Base-by-base conservation (phyloP, 2,329 filamentous ascomycete genomes). In the Boeremia lycopersici region DNA sequence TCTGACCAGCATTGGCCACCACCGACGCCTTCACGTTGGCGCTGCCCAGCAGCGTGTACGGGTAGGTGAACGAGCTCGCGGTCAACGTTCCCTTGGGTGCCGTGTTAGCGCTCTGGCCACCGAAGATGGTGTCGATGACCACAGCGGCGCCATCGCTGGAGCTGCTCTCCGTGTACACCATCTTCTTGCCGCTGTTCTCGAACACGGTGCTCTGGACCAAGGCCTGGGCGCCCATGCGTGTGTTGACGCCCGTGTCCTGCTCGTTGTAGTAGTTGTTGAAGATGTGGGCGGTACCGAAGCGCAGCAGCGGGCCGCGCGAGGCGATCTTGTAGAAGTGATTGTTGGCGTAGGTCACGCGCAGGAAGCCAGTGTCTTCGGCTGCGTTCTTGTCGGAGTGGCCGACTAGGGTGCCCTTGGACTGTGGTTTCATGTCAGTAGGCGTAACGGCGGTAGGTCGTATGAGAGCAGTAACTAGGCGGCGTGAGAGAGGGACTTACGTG, bases 301-400 rank as follows among this genome's bases (percentile, higher is more conserved):
- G 84, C 65, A 88, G 70, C 4, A 82, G 83, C 5, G 87, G 86
- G 0, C 76, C 77, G 48, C 86, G 86, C 6, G 83, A 86, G 78
- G 85, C 84, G 65, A 87, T 74, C 75, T 87, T 86, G 64, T 70
- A 70, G 80, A 81, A 89, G 77, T 83, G 78, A 80, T 89, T 89
- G 79, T 88, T 84, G 74, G 82, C 81, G 68, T 86, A 87, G 49
- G 86, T 89, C 35, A 89, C 76, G 70, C 79, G 82, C 29, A 89
- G 79, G 65, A 85, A 78, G 60, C 86, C 86, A 1, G 69, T 82
- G 74, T 89, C 86, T 46, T 66, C 63, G 45, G 67, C 75, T 26
- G 62, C 74, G 74, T 85, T 85, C 74, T 60, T 80, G 77, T 87
- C 82, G 26, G 79, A 82, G 78, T 87, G 84, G 10, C 83, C 84